Percentiles rank a stretch among this genome's conserved stretches.
phyloP scores from a whole-genome alignment of 2,329 filamentous ascomycete species.

The Ophiosphaerella herpotricha region DNA sequence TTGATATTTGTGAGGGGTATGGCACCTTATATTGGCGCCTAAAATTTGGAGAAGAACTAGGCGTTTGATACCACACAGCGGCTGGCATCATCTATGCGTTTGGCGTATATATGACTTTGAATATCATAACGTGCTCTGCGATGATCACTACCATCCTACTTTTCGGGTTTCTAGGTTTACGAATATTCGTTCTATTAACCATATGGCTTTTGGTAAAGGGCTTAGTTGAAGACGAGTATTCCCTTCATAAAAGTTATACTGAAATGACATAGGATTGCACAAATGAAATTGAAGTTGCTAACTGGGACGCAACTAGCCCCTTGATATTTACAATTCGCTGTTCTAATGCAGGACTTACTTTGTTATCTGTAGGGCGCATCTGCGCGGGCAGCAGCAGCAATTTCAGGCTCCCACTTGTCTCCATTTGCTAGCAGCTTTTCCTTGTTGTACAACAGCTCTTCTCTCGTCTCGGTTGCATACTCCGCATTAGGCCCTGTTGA shows the following conservation, averaged over 20 bases:
- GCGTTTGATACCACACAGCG: conserved; percentile 37
- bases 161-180: not conserved
- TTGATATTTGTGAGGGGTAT: not conserved
- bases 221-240: too few species aligned
- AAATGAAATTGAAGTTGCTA: conserved; percentile 30
- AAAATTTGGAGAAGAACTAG: conserved; percentile 28
- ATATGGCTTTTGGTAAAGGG: too few species aligned
- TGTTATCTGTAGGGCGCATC: conserved; percentile 74
- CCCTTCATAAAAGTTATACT: too few species aligned
- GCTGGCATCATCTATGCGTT: conserved; percentile 32
- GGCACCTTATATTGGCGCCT: conserved; percentile 8
- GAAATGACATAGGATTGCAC: conserved; percentile 3
- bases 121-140: conserved; percentile 23
- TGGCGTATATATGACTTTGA: conserved; percentile 27
- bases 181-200: not conserved
- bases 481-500: conserved; percentile 68
- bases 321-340: conserved; percentile 39
- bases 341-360: conserved; percentile 8
- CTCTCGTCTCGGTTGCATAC: conserved; percentile 78
- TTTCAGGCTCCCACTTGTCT: conserved; percentile 87
- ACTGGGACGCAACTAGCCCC: conserved; percentile 19
- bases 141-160: conserved; percentile 3
- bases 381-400: conserved; percentile 87
- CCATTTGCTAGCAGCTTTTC: conserved; percentile 83
- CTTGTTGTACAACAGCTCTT: conserved; percentile 98